phyloP scores from a whole-genome alignment of 768 basidiomycete genomes.

The Lactarius akahatsu region DNA sequence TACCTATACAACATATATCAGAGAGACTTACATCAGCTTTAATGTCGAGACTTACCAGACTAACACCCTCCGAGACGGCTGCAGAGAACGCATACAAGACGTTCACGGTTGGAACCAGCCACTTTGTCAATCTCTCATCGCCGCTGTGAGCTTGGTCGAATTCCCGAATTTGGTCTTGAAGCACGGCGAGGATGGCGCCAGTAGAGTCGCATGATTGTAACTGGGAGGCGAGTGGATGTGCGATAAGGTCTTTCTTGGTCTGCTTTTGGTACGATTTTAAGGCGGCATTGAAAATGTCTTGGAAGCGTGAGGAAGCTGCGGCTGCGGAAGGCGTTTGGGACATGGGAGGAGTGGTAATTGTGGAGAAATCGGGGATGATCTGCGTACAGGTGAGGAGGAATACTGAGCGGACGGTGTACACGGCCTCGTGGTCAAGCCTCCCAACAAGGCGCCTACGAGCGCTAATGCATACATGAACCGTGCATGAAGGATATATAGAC shows the following conservation, averaged over 20 bases:
- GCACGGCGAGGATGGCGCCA: background rate
- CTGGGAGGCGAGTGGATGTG: background rate
- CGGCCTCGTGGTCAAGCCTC: no score
- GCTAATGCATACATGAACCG: no score
- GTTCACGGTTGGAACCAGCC: background rate
- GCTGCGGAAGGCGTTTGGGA: no score
- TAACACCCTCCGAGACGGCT: background rate
- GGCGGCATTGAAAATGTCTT: constrained; percentile 4
- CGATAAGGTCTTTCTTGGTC: background rate
- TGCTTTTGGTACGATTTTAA: background rate
- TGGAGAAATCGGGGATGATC: no score
- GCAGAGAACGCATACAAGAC: background rate
- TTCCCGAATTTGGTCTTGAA: background rate
- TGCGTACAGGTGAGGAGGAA: no score
- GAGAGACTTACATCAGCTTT: no score
- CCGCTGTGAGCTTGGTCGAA: background rate
- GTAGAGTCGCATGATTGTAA: background rate
- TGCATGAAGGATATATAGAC: no score
- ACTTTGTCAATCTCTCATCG: background rate
- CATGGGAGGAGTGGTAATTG: no score
- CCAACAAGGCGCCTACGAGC: no score
- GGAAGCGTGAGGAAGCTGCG: background rate
- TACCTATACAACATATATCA: background rate
- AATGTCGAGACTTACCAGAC: background rate
- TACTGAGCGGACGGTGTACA: no score